phyloP scores from a whole-genome alignment of 2,329 filamentous ascomycete genomes.

The Macrophomina pseudophaseolina region DNA sequence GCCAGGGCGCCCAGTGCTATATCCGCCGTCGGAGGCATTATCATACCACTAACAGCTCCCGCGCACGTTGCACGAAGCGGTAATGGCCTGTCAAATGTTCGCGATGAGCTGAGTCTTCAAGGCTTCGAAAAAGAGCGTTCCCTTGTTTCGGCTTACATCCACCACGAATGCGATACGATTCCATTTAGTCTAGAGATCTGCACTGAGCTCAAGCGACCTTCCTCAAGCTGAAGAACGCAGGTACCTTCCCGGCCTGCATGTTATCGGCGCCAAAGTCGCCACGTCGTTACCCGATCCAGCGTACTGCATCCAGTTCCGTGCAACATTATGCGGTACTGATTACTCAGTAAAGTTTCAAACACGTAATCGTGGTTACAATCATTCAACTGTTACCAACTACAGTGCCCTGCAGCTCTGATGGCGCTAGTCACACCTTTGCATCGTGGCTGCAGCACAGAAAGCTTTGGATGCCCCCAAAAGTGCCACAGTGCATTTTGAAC shows the following conservation, averaged over 20 bases:
- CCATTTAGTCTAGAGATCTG: too few relatives aligned
- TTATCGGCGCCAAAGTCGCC: background rate
- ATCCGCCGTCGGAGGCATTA: too few relatives aligned
- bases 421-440: background rate
- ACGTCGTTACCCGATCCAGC: too few relatives aligned
- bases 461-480: background rate
- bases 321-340: background rate
- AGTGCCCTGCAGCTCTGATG: conserved; percentile 1
- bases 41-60: too few relatives aligned
- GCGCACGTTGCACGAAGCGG: too few relatives aligned
- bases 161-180: too few relatives aligned
- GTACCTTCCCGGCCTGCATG: background rate
- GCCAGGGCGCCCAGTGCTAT: too few relatives aligned
- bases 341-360: background rate
- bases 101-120: too few relatives aligned
- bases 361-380: background rate
- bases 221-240: conserved; percentile 8
- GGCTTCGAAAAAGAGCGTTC: too few relatives aligned
- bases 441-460: background rate
- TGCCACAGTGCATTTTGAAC: background rate
- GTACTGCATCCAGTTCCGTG: background rate
- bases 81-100: too few relatives aligned
- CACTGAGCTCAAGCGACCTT: background rate
- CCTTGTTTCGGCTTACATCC: too few relatives aligned
- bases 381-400: background rate